Base-by-base conservation (phyloP, 345 rosid genomes). In the Eucalyptus pauciflora region DNA sequence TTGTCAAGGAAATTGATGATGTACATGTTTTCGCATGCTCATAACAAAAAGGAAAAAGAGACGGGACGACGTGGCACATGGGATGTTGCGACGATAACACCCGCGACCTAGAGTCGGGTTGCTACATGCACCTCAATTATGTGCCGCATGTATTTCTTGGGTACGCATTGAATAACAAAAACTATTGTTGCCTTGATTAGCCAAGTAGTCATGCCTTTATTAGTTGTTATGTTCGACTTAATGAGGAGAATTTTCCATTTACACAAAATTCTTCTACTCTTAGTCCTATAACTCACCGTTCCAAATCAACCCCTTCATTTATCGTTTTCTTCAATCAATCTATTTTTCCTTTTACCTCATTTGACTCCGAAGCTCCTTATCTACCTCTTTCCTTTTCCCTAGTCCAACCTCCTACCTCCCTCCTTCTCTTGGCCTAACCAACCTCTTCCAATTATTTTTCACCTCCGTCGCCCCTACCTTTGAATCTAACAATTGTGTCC, bases 31-130 rank as follows among this genome's bases (percentile, higher is more conserved):
- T 52, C 5, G 25, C 25, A 52, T 52, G 58, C 25, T 18, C 10
- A 18, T 52, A 52, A 52, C 5, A 20, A 52, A 52, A 52, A 20
- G 58, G 58, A 7, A 52, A 52, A 52, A 18, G 10, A 52, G 18
- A 18, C 2, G 4, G 4, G 24, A 52, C 0, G 58, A 52, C 0
- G 24, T 4, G 1, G 10, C 1, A 0, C 58, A 7, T 52, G 58
- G 24, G 24, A 52, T 52, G 58, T 52, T 1, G 2, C 4, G 4
- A 52, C 2, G 2, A 52, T 52, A 18, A 52, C 58, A 52, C 24
- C 0, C 2, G 2, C 4, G 1, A 52, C 56, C 56, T 52, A 52
- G 56, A 52, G 56, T 52, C 10, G 2, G 4, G 56, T 52, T 52
- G 24, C 56, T 52, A 18, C 0, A 0, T 1, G 33, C 87, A 49